A percentile compares a stretch with the other conserved stretches of the same genome.
These are phyloP conservation scores for Arthrinium puccinioides DNA, from an alignment of 2,329 filamentous ascomycete genomes.

Conservation along the genomic window DNA sequence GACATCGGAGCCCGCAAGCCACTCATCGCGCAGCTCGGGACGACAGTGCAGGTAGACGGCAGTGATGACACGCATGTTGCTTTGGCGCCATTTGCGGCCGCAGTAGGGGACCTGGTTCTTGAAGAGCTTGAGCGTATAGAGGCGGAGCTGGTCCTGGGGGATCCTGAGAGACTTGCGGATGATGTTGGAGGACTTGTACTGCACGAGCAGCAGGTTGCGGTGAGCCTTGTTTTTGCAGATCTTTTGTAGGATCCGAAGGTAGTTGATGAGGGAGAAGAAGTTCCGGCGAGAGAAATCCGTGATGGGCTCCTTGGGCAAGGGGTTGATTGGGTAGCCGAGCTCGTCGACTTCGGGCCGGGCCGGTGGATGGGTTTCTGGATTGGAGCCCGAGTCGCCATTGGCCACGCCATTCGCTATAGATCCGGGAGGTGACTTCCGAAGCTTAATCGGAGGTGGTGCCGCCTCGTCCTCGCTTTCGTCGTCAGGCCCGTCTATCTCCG, in stretches of 20 bases:
- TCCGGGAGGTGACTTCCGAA: slow-evolving; percentile 40
- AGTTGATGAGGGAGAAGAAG: slow-evolving; percentile 93
- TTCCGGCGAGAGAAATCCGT: slow-evolving; percentile 89
- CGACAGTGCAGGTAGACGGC: slow-evolving; percentile 91
- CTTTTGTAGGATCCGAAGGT: slow-evolving; percentile 93
- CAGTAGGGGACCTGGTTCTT: slow-evolving; percentile 98
- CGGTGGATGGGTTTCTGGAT: slow-evolving; percentile 25
- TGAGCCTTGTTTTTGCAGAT: slow-evolving; percentile 94
- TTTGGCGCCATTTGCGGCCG: slow-evolving; percentile 94
- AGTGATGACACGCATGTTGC: slow-evolving; percentile 98
- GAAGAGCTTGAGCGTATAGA: slow-evolving; percentile 96
- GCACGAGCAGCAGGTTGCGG: slow-evolving; percentile 84
- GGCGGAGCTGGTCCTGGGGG: slow-evolving; percentile 76
- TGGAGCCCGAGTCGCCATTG: slow-evolving; percentile 18
- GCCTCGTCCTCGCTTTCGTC: slow-evolving; percentile 68
- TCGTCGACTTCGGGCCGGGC: slow-evolving; percentile 68
- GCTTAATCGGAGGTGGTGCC: slow-evolving; percentile 73
- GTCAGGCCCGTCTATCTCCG: slow-evolving; percentile 26
- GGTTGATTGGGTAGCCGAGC: slow-evolving; percentile 69
- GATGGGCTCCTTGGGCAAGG: slow-evolving; percentile 67
- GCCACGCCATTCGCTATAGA: slow-evolving; percentile 18
- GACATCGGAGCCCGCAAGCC: slow-evolving; percentile 84
- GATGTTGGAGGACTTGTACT: slow-evolving; percentile 91
- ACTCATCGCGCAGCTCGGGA: slow-evolving; percentile 89
- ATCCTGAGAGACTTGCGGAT: slow-evolving; percentile 87